Base-by-base conservation (phyloP, 257 asterid species). In the Petrea volubilis region DNA sequence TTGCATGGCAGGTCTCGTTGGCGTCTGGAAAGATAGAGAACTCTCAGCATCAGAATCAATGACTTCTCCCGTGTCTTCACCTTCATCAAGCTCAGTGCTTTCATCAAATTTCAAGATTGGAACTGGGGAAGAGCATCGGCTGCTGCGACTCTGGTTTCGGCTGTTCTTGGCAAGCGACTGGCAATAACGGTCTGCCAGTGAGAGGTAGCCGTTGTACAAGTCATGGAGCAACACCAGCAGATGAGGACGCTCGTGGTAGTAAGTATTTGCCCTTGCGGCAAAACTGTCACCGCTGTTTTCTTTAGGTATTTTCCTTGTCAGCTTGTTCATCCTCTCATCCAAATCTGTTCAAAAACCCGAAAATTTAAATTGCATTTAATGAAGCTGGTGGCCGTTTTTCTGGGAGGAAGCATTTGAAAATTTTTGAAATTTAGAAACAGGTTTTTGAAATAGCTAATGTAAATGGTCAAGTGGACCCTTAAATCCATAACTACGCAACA, bases 231-330 rank as follows among this genome's bases (percentile, higher is more conserved):
- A 64, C 4, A 78, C 83, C 36, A 91, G 71, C 9, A 91, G 89
- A 82, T 91, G 98, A 50, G 98, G 99, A 57, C 98, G 95, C 74
- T 81, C 87, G 38, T 86, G 82, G 80, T 91, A 91, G 84, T 94
- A 94, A 29, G 83, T 86, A 31, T 94, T 90, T 0, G 99, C 98
- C 43, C 96, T 80, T 59, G 77, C 77, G 0, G 95, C 90, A 46
- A 94, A 94, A 61, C 88, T 87, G 83, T 88, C 95, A 1, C 74
- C 83, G 69, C 69, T 83, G 78, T 46, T 75, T 25, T 84, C 78
- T 61, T 60, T 87, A 0, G 79, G 72, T 4, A 60, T 64, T 72
- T 79, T 89, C 33, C 70, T 55, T 15, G 84, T 79, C 78, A 91
- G 40, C 73, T 57, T 71, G 72, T 88, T 94, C 87, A 91, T 86